A percentile compares a stretch with the other conserved stretches of the same genome.
Conservation (phyloP, 2,329 filamentous ascomycete species). For the Calonectria honghensis region DNA sequence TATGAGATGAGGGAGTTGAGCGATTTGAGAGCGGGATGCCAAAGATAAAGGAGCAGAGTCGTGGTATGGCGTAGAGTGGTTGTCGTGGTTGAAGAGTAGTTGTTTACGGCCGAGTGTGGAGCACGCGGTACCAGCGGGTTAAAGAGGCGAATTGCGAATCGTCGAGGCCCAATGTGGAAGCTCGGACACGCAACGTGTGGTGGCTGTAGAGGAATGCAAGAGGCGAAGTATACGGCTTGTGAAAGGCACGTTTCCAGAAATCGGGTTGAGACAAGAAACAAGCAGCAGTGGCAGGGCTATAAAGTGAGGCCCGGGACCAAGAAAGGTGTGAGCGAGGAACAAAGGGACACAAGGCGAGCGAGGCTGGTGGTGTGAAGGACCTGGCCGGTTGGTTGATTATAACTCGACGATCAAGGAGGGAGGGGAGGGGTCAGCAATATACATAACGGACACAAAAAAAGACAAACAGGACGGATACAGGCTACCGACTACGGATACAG, state of each 20-base stretch:
- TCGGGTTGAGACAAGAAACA: conserved; percentile 14
- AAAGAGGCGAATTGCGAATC: conserved; percentile 32
- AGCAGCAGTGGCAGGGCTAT: conserved; percentile 5
- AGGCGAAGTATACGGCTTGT: background rate
- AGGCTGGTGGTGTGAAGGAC: conserved; percentile 23
- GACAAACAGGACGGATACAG: conserved; percentile 19
- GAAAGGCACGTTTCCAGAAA: background rate
- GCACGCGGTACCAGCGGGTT: conserved; percentile 44
- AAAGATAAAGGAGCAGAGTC: background rate
- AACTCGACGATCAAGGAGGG: conserved; percentile 32
- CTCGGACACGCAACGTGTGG: conserved; percentile 49
- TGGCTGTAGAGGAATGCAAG: conserved; percentile 22
- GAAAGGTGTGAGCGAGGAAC: background rate
- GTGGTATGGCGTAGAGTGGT: conserved; percentile 7
- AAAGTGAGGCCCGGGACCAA: background rate
- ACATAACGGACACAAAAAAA: conserved; percentile 26
- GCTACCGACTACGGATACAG: conserved; percentile 21
- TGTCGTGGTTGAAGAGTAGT: conserved; percentile 21
- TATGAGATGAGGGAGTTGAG: conserved; percentile 19
- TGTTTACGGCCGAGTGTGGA: conserved; percentile 32
- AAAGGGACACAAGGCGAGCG: conserved; percentile 1
- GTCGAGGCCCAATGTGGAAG: conserved; percentile 48
- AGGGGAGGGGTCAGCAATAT: conserved; percentile 53
- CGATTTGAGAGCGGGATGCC: background rate
- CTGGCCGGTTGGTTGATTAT: conserved; percentile 15